Evolutionary conservation across 2,329 filamentous ascomycete species (phyloP).

Genomic region (Alternaria triticina): DNA sequence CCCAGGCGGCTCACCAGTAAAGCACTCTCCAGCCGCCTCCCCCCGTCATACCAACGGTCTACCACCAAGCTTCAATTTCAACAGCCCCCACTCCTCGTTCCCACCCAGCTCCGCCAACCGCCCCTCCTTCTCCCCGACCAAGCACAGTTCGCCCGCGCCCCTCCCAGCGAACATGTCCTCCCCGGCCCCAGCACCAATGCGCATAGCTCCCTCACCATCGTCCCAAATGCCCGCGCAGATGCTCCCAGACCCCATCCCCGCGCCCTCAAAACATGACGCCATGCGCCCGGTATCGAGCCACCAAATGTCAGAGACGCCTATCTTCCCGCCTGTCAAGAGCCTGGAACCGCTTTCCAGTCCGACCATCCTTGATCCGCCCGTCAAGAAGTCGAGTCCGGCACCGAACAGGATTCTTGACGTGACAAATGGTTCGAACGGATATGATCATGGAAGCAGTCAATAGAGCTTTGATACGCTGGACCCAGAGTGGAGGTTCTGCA

Average conservation of each 20-base stretch:
- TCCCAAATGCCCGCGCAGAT: constrained; percentile 42
- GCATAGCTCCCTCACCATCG: constrained; percentile 37
- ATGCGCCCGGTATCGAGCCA: constrained; percentile 42
- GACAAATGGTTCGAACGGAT: not conserved
- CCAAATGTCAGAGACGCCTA: constrained; percentile 48
- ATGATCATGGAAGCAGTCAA: not conserved
- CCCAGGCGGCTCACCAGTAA: constrained; percentile 41
- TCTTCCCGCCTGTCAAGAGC: constrained; percentile 64
- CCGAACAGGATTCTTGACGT: constrained; percentile 9
- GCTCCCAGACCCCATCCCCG: constrained; percentile 46
- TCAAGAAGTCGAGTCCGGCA: constrained; percentile 55
- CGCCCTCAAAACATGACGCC: constrained; percentile 56
- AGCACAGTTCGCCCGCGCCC: constrained; percentile 48
- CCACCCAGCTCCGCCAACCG: constrained; percentile 45
- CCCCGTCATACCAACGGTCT: constrained; percentile 43
- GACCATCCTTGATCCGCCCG: constrained; percentile 66
- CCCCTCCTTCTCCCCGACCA: constrained; percentile 47
- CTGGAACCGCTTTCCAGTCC: constrained; percentile 65
- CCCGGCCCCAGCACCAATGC: constrained; percentile 32
- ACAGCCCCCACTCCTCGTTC: constrained; percentile 56
- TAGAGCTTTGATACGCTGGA: not conserved
- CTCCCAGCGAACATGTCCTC: constrained; percentile 43
- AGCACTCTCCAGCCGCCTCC: constrained; percentile 44
- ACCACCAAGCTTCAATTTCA: constrained; percentile 41
- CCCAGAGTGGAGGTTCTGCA: not conserved